Evolutionary conservation across 2,329 filamentous ascomycete species (phyloP).

Genomic region (Penicillium sp.): DNA sequence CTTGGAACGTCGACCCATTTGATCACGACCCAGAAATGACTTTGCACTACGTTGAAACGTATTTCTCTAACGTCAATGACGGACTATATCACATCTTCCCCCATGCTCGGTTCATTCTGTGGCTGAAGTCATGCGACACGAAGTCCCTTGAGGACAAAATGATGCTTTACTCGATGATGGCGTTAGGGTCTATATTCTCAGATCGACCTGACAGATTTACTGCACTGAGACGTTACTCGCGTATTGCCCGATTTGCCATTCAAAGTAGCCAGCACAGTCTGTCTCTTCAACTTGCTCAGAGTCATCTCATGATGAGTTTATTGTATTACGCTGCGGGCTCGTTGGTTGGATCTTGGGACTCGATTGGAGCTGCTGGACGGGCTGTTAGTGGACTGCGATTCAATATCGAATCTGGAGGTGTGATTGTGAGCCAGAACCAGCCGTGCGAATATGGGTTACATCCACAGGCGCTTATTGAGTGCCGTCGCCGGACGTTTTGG

Average conservation of each 20-base stretch:
- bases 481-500: constrained; percentile 74
- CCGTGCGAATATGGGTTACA: constrained; percentile 64
- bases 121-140: constrained; percentile 57
- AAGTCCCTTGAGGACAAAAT: constrained; percentile 63
- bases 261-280: constrained; percentile 58
- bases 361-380: constrained; percentile 66
- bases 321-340: constrained; percentile 69
- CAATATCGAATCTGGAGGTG: constrained; percentile 64
- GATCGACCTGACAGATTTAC: constrained; percentile 51
- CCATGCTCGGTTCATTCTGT: constrained; percentile 58
- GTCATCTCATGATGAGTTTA: constrained; percentile 68
- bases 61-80: constrained; percentile 63
- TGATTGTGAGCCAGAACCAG: constrained; percentile 54
- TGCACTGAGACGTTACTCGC: constrained; percentile 57
- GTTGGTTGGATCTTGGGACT: constrained; percentile 67
- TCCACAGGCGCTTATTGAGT: constrained; percentile 66
- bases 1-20: constrained; percentile 62
- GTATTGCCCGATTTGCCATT: constrained; percentile 64
- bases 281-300: constrained; percentile 70
- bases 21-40: constrained; percentile 57
- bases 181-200: constrained; percentile 63
- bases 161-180: constrained; percentile 66
- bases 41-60: constrained; percentile 60
- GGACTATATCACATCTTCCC: constrained; percentile 64
- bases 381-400: constrained; percentile 65